Evolutionary conservation across 192 early-diverging fungal genomes (phyloP).

Genomic region (Gamsiella multidivaricata): DNA sequence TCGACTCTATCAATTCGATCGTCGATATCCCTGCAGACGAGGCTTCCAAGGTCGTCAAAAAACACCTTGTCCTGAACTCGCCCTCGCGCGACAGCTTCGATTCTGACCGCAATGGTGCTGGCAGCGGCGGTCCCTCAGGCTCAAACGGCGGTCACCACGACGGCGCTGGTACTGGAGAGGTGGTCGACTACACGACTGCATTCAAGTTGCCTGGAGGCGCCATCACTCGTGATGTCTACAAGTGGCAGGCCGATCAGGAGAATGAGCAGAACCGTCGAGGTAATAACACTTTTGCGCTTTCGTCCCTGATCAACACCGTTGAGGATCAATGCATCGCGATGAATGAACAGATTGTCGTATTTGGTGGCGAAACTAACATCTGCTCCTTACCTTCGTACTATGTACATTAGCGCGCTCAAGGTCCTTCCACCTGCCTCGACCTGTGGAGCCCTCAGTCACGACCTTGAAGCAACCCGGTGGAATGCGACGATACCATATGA

Average conservation of each 20-base stretch:
- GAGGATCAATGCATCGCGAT: no score
- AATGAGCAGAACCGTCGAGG: slow-evolving; percentile 60
- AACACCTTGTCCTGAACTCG: slow-evolving; percentile 74
- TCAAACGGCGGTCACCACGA: slow-evolving; percentile 42
- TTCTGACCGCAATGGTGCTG: slow-evolving; percentile 46
- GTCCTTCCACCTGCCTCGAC: slow-evolving; percentile 65
- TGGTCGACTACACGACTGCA: slow-evolving; percentile 43
- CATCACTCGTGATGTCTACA: slow-evolving; percentile 90
- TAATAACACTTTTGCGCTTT: no score
- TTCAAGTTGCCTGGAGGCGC: slow-evolving; percentile 77
- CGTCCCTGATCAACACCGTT: no score
- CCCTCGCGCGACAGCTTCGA: slow-evolving; percentile 54
- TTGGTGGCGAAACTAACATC: no score
- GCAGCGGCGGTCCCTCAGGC: slow-evolving; percentile 22
- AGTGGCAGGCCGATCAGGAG: slow-evolving; percentile 82
- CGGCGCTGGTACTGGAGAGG: slow-evolving; percentile 26
- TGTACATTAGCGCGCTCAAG: slow-evolving; percentile 65
- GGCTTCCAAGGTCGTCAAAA: slow-evolving; percentile 73
- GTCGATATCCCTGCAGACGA: slow-evolving; percentile 65
- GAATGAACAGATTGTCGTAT: no score
- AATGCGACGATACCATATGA: slow-evolving; percentile 89
- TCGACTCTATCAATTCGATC: slow-evolving; percentile 27
- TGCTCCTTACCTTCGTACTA: no score
- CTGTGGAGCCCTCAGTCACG: slow-evolving; percentile 64
- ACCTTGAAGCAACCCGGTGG: slow-evolving; percentile 84